Percentiles rank a stretch among this genome's conserved stretches.
These are phyloP conservation scores for Earliella scabrosa DNA, from an alignment of 1,284 basidiomycete genomes.

Conservation along the genomic window DNA sequence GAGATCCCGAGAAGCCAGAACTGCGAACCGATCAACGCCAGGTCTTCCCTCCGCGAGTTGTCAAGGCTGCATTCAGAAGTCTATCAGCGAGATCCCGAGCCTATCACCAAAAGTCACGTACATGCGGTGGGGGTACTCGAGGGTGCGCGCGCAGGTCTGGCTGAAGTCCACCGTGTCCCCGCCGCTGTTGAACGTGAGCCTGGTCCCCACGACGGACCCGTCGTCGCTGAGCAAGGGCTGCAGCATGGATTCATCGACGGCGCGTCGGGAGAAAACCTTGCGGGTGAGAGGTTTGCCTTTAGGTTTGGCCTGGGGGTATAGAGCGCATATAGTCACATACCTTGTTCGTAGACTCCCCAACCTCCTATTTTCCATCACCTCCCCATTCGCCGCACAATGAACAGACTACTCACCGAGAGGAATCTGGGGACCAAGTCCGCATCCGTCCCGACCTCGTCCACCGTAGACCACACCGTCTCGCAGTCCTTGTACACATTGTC, in stretches of 20 bases:
- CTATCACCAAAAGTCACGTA: constrained; percentile 29
- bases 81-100: neutral
- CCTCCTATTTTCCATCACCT: neutral
- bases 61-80: constrained; percentile 42
- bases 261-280: neutral
- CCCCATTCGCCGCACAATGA: neutral
- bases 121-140: constrained; percentile 50
- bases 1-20: constrained; percentile 66
- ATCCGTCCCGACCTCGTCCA: neutral
- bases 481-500: constrained; percentile 28
- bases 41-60: constrained; percentile 54
- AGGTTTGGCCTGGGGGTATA: neutral
- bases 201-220: constrained; percentile 26
- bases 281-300: too few relatives aligned
- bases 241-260: constrained; percentile 4
- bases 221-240: constrained; percentile 6
- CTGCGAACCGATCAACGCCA: constrained; percentile 54
- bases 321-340: neutral
- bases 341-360: neutral
- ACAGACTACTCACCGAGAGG: constrained; percentile 3
- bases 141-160: constrained; percentile 44
- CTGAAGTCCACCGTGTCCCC: constrained; percentile 33
- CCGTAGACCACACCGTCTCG: constrained; percentile 29
- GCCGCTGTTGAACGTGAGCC: constrained; percentile 23
- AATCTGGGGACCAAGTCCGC: constrained; percentile 13